Conservation (phyloP, 2,329 filamentous ascomycete genomes). For the Pseudofabraea citricarpa region DNA sequence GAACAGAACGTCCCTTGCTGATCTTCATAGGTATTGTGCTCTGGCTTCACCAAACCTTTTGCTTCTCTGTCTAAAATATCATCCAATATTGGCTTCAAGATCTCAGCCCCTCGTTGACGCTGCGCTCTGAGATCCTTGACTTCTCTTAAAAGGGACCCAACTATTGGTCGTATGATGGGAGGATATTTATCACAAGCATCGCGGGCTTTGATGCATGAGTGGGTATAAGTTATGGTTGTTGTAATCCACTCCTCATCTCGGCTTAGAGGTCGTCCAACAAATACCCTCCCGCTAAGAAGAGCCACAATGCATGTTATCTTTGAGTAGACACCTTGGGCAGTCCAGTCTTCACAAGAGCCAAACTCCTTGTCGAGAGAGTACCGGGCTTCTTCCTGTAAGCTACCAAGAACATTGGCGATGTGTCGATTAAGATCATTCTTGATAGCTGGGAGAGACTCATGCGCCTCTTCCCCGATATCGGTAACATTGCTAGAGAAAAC, state of each 20-base stretch:
- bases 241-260: conserved; percentile 21
- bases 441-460: conserved; percentile 11
- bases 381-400: conserved; percentile 20
- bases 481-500: conserved; percentile 16
- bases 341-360: conserved; percentile 29
- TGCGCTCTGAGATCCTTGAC: conserved; percentile 10
- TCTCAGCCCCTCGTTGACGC: conserved; percentile 6
- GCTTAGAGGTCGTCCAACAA: conserved; percentile 20
- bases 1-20: conserved; percentile 13
- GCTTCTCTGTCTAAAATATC: not conserved
- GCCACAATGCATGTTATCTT: conserved; percentile 34
- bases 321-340: conserved; percentile 18
- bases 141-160: conserved; percentile 9
- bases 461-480: conserved; percentile 12
- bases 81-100: conserved; percentile 13
- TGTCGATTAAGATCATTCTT: conserved; percentile 20
- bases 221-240: conserved; percentile 14
- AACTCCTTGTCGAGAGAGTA: conserved; percentile 18
- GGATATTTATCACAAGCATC: conserved; percentile 8
- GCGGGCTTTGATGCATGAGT: conserved; percentile 6
- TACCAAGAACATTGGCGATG: conserved; percentile 11
- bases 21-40: conserved; percentile 5
- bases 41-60: not conserved
- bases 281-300: conserved; percentile 29
- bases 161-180: conserved; percentile 6